Base-by-base conservation (phyloP, 768 basidiomycete genomes). In the Hericium erinaceus region DNA sequence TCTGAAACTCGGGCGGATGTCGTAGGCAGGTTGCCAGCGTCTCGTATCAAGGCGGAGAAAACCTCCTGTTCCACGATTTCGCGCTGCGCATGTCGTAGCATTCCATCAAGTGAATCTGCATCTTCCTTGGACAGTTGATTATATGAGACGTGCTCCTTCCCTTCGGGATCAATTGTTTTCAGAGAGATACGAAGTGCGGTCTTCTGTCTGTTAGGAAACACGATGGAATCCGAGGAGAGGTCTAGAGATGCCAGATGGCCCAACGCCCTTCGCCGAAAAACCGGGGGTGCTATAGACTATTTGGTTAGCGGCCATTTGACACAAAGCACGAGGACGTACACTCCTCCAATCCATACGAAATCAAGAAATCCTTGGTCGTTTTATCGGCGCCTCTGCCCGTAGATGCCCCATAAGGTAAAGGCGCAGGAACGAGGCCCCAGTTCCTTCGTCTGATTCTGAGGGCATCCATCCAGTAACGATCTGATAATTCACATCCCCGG, bases 41-140 rank as follows among this genome's bases (percentile, higher is more conserved):
- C 91, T 65, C 74, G 78, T 41, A 91, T 86, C 20, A 93, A 74
- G 20, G 82, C 65, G 3, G 83, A 74, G 61, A 91, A 93, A 40
- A 92, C 84, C 65, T 93, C 91, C 65, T 87, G 84, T 57, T 93
- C 88, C 5, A 91, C 77, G 13, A 84, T 74, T 67, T 92, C 91
- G 54, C 75, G 76, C 65, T 92, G 89, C 1, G 85, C 85, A 24
- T 69, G 69, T 58, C 70, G 73, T 39, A 93, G 72, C 9, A 77
- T 73, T 2, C 67, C 75, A 39, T 88, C 79, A 13, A 87, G 24
- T 37, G 28, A 50, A 22, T 58, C 55, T 18, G 11, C 18, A 13
- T 56, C 60, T 12, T 53, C 48, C n/a, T 28, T 26, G 28, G 46
- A 8, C 15, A 50, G 11, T 10, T 37, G 38, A 18, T 59, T 61